These are phyloP conservation scores for Aphanomyces euteiches DNA, from an alignment of 352 stramenopile species.

Conservation along the genomic window DNA sequence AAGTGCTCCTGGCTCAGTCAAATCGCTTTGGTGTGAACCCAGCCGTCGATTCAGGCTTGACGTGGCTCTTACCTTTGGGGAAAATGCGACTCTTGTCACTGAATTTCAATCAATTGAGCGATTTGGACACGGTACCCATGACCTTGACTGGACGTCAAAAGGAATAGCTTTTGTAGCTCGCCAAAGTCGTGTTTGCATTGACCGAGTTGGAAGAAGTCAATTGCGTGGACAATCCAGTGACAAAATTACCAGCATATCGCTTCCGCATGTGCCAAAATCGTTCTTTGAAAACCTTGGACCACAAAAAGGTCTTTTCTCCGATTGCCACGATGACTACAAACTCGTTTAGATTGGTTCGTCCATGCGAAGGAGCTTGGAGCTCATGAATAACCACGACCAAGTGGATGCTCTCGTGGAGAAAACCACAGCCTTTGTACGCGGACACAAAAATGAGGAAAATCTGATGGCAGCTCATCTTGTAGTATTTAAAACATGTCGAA, in stretches of 20 bases:
- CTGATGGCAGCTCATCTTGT: background rate
- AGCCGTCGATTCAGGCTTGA: constrained; percentile 1
- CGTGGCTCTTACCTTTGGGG: background rate
- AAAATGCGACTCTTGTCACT: constrained; percentile 5
- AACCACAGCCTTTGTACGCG: background rate
- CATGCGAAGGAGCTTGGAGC: background rate
- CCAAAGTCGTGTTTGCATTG: constrained; percentile 3
- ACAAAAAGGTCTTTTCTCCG: constrained; percentile 2
- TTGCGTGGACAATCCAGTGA: constrained; percentile 18
- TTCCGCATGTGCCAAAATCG: constrained; percentile 12
- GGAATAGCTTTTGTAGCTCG: constrained; percentile 1
- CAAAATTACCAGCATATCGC: background rate
- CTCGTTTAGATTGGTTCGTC: background rate
- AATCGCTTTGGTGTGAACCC: too few species aligned
- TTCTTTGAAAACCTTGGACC: background rate
- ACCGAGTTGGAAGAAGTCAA: constrained; percentile 6
- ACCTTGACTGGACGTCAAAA: background rate
- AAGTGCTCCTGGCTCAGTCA: background rate
- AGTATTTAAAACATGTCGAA: constrained; percentile 20
- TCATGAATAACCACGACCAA: background rate
- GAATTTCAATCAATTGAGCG: constrained; percentile 2
- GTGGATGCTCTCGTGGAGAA: background rate
- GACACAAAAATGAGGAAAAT: background rate
- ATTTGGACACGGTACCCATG: constrained; percentile 15
- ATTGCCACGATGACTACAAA: background rate